A percentile compares a stretch with the other conserved stretches of the same genome.
Conservation (phyloP, 2,329 filamentous ascomycete genomes). For the Talaromyces sp. region DNA sequence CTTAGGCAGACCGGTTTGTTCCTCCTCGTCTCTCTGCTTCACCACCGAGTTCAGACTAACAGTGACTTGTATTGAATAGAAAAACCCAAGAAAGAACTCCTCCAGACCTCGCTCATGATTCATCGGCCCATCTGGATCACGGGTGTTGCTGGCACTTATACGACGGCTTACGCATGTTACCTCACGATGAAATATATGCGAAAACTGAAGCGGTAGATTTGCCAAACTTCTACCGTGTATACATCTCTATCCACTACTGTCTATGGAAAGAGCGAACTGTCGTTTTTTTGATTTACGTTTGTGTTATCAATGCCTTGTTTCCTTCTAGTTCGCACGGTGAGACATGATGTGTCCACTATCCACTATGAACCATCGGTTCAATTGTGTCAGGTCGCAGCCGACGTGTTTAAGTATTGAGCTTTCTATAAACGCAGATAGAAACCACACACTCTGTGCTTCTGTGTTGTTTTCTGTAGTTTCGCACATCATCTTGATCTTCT, state of each 20-base stretch:
- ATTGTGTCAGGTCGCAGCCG: background rate
- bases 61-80: background rate
- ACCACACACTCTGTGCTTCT: too few relatives aligned
- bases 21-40: background rate
- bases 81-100: constrained; percentile 16
- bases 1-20: constrained; percentile 17
- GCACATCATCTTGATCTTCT: too few relatives aligned
- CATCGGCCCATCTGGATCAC: constrained; percentile 17
- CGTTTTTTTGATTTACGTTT: background rate
- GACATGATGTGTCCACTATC: background rate
- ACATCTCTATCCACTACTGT: background rate
- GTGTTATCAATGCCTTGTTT: background rate
- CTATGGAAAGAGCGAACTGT: background rate
- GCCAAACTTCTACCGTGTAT: background rate
- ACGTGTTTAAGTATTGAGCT: too few relatives aligned
- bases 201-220: constrained; percentile 6
- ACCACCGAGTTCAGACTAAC: background rate
- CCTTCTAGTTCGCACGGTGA: background rate
- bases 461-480: too few relatives aligned
- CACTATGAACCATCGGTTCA: background rate
- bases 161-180: constrained; percentile 13
- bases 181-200: constrained; percentile 10
- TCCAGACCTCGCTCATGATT: constrained; percentile 14
- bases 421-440: background rate
- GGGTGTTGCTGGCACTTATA: constrained; percentile 15